Conservation (phyloP, 2,329 filamentous ascomycete genomes). For the Exophiala lecanii-corni region DNA sequence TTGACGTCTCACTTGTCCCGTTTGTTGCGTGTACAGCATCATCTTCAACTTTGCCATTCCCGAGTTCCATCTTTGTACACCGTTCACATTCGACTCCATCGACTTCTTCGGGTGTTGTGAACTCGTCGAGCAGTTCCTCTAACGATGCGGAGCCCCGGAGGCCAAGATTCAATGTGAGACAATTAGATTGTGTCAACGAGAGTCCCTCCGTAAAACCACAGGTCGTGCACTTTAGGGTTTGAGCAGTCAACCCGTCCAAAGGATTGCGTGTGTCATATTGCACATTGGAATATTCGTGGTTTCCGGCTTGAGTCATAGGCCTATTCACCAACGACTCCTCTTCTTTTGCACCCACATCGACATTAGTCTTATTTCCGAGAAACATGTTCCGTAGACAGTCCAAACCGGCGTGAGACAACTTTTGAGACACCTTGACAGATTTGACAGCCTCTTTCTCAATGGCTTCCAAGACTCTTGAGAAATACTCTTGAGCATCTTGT, state of each 20-base stretch:
- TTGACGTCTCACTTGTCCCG: constrained; percentile 33
- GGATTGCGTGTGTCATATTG: constrained; percentile 59
- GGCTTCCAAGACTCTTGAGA: constrained; percentile 80
- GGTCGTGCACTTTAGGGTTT: constrained; percentile 78
- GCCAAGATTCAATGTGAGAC: constrained; percentile 78
- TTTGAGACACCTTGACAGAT: constrained; percentile 13
- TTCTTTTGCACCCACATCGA: background rate
- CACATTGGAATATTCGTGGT: background rate
- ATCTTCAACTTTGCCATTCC: background rate
- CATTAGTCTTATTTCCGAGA: background rate
- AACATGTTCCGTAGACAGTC: constrained; percentile 11
- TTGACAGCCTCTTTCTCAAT: constrained; percentile 70
- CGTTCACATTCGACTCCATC: constrained; percentile 87
- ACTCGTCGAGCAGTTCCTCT: constrained; percentile 75
- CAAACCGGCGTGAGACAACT: constrained; percentile 16
- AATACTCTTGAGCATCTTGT: constrained; percentile 97
- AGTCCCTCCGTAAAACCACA: constrained; percentile 87
- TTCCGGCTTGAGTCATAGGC: constrained; percentile 4
- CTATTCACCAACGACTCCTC: background rate
- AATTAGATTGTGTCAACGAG: constrained; percentile 89
- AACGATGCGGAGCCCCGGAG: constrained; percentile 63
- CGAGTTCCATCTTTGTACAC: constrained; percentile 56
- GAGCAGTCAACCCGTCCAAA: constrained; percentile 79
- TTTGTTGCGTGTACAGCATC: background rate
- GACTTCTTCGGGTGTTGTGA: constrained; percentile 78